Evolutionary conservation across 805 yeast genomes (phyloP).

Genomic region (Ogataea trehalophila): DNA sequence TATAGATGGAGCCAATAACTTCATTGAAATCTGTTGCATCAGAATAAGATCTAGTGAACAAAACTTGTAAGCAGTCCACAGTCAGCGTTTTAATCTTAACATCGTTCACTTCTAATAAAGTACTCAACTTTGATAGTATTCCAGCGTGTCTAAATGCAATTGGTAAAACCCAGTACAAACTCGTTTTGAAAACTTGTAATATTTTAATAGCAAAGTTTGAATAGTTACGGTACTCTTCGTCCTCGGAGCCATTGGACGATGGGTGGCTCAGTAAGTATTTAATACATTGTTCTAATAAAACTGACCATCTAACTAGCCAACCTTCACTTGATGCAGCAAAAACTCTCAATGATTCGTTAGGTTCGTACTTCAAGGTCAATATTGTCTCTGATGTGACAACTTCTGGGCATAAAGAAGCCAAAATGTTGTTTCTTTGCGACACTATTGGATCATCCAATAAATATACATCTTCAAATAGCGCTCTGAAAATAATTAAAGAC

Average conservation of each 20-base stretch:
- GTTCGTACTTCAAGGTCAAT: conserved; percentile 58
- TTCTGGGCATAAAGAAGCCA: conserved; percentile 80
- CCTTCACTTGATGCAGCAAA: conserved; percentile 75
- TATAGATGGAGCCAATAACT: conserved; percentile 75
- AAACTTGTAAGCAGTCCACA: conserved; percentile 83
- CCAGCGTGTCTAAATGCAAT: conserved; percentile 63
- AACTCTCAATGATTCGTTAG: conserved; percentile 54
- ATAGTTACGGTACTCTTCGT: conserved; percentile 5
- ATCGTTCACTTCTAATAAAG: conserved; percentile 50
- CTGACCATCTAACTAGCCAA: conserved; percentile 82
- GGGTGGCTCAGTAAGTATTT: conserved; percentile 21
- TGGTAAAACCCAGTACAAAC: conserved; percentile 89
- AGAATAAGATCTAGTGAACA: conserved; percentile 75
- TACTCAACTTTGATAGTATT: conserved; percentile 58
- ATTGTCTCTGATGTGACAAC: conserved; percentile 69
- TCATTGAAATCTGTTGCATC: conserved; percentile 66
- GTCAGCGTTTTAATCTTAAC: conserved; percentile 74
- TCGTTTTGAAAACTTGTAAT: conserved; percentile 79
- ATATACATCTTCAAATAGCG: conserved; percentile 89
- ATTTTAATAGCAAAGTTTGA: conserved; percentile 54
- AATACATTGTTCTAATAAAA: conserved; percentile 42
- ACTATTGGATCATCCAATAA: conserved; percentile 90
- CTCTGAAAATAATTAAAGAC: conserved; percentile 71
- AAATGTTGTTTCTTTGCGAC: conserved; percentile 65
- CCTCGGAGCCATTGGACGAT: conserved; percentile 1